Conservation (phyloP, 257 asterid species). For the Penstemon barbatus region DNA sequence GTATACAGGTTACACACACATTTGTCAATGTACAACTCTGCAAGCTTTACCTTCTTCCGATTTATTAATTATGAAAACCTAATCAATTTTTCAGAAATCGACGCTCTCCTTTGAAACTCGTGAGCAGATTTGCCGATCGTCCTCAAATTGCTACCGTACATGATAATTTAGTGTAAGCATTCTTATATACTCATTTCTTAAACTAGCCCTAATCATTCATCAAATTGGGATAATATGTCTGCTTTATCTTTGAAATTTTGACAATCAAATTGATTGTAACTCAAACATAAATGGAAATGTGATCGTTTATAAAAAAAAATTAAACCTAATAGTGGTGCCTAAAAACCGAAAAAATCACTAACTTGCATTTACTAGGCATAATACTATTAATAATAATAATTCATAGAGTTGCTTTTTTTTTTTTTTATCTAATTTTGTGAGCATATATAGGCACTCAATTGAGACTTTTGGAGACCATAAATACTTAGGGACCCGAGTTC, state of each 20-base stretch:
- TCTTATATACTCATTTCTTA: background rate
- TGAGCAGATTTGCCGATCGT: conserved; percentile 66
- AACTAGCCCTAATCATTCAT: background rate
- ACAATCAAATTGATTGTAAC: background rate
- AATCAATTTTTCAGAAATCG: conserved; percentile 3
- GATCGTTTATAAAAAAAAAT: no score
- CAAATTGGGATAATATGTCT: conserved; percentile 10
- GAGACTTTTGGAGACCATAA: conserved; percentile 77
- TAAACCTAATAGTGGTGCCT: no score
- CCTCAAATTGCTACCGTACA: conserved; percentile 88
- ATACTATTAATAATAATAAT: background rate
- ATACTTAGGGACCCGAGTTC: conserved; percentile 88
- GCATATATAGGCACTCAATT: conserved; percentile 64
- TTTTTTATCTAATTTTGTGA: conserved; percentile 22
- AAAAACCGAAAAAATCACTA: background rate
- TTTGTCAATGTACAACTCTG: background rate
- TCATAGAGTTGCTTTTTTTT: no score
- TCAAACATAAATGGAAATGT: no score
- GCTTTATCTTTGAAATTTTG: background rate
- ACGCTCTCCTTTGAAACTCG: conserved; percentile 77
- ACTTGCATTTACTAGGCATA: background rate
- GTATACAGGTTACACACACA: conserved; percentile 66
- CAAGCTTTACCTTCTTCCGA: background rate
- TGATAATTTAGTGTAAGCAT: conserved; percentile 82
- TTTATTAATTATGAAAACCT: background rate